Evolutionary conservation across 768 basidiomycete species (phyloP), one percentile per base, ranked within the genome.

Genomic region (Macrolepiota albuminosa): DNA sequence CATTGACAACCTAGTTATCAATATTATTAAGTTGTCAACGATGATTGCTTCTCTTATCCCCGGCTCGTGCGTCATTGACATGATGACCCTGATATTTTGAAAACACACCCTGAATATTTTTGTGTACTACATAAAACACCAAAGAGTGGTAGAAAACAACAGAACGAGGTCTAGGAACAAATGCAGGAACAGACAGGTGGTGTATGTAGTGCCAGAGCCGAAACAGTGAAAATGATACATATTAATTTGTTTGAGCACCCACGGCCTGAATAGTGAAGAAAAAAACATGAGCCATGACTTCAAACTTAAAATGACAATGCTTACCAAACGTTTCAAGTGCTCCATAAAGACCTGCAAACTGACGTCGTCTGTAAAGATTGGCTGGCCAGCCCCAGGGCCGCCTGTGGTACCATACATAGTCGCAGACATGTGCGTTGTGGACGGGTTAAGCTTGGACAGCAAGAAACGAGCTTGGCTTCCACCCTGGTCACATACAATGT

Each of bases 381-480:
- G 92, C 73, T 94, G 91, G 5, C 95, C 95, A 2, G 83, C 76
- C 9, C 81, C 81, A 10, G 84, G 83, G 21, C 82, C 82, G 14
- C 85, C 80, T 9, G 83, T 80, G 4, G 86, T 81, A n/a, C 93
- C 93, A 72, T 95, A 95, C 85, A 95, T 93, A 60, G 85, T 85
- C 63, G 84, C 84, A 26, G 91, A 90, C 89, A 97, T 93, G 72
- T 99, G 96, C 43, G 96, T 98, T 60, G 96, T 98, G 58, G 93
- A 96, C 2, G 97, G 97, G 72, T 98, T 99, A 45, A 99, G 78
- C 73, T 98, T 98, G 51, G 90, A 92, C 33, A 98, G 76, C 69
- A 98, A 75, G 87, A 99, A 99, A n/a, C 97, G 90, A 6, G 97
- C 96, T 72, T 98, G 97, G 72, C 89, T 92, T 33, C 96, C 96